phyloP scores from a whole-genome alignment of 2,329 filamentous ascomycete species.

The Ceratocystis eucalypticola region DNA sequence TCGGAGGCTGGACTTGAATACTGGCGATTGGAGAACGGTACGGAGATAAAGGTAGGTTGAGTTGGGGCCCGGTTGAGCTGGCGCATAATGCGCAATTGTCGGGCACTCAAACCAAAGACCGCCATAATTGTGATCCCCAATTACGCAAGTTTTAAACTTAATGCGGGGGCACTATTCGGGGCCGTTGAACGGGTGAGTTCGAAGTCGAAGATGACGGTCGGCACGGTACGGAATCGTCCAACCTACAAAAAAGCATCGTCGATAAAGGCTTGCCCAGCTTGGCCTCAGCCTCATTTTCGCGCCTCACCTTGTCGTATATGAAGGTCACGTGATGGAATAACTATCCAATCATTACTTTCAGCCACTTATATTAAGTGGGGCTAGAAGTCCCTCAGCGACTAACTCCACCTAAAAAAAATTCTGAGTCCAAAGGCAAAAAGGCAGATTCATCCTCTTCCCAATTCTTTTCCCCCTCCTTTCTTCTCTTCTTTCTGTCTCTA shows the following conservation, averaged over 20 bases:
- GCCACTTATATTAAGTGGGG: slow-evolving; percentile 13
- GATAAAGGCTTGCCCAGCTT: slow-evolving; percentile 2
- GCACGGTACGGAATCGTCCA: background rate
- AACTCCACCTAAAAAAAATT: slow-evolving; percentile 19
- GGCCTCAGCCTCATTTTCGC: slow-evolving; percentile 17
- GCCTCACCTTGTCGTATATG: slow-evolving; percentile 8
- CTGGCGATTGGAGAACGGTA: slow-evolving; percentile 7
- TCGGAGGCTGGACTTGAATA: slow-evolving; percentile 13
- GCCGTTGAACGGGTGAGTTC: background rate
- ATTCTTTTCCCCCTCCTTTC: slow-evolving; percentile 17
- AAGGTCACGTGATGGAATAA: slow-evolving; percentile 8
- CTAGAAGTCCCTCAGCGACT: slow-evolving; percentile 10
- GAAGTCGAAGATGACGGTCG: background rate
- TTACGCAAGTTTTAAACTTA: background rate
- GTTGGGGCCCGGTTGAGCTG: slow-evolving; percentile 23
- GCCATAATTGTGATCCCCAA: slow-evolving; percentile 17
- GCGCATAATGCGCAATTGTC: slow-evolving; percentile 28
- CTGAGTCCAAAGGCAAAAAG: slow-evolving; percentile 19
- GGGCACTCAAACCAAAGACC: slow-evolving; percentile 20
- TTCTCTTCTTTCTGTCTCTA: slow-evolving; percentile 24
- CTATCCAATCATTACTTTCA: background rate
- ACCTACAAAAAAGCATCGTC: slow-evolving; percentile 1
- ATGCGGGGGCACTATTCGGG: background rate
- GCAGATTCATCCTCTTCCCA: slow-evolving; percentile 9
- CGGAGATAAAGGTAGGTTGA: slow-evolving; percentile 21